Conservation (phyloP, 1,284 basidiomycete genomes). For the Pseudozyma tsukubaensis region DNA sequence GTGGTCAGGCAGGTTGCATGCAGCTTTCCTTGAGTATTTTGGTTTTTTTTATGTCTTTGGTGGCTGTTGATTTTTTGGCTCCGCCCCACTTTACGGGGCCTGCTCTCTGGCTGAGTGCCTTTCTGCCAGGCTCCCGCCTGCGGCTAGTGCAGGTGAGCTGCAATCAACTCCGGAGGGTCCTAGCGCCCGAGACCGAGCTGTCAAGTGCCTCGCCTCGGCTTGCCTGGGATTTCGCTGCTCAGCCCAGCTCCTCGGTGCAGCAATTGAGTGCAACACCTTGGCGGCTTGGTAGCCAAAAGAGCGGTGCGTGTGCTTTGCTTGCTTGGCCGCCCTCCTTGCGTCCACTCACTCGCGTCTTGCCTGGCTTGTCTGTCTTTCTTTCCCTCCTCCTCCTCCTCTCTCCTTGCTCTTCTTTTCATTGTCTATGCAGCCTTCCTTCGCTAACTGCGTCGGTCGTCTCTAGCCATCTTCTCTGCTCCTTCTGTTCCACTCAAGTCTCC, state of each 20-base stretch:
- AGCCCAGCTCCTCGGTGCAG: too few species aligned
- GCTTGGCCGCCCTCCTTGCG: background rate
- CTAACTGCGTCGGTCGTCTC: constrained; percentile 22
- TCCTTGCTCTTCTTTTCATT: constrained; percentile 7
- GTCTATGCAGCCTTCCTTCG: constrained; percentile 12
- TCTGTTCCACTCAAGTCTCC: background rate
- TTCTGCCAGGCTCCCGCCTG: constrained; percentile 18
- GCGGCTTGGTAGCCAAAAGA: too few species aligned
- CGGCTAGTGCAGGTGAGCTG: constrained; percentile 27
- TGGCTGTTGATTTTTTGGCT: constrained; percentile 1
- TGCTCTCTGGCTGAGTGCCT: constrained; percentile 1
- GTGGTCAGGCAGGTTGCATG: too few species aligned
- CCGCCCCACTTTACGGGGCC: background rate
- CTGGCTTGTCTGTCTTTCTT: constrained; percentile 3
- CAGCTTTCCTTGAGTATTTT: background rate
- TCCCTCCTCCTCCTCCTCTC: constrained; percentile 1
- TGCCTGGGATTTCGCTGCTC: too few species aligned
- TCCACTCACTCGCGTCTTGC: constrained; percentile 1
- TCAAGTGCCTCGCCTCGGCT: too few species aligned
- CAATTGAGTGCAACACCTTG: too few species aligned
- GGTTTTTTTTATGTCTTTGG: background rate
- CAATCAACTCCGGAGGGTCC: constrained; percentile 25
- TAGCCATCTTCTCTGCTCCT: constrained; percentile 4
- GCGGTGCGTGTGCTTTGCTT: background rate
- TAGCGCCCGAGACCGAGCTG: background rate